Conservation (phyloP, 2,329 filamentous ascomycete genomes). For the Aspergillus versicolor region DNA sequence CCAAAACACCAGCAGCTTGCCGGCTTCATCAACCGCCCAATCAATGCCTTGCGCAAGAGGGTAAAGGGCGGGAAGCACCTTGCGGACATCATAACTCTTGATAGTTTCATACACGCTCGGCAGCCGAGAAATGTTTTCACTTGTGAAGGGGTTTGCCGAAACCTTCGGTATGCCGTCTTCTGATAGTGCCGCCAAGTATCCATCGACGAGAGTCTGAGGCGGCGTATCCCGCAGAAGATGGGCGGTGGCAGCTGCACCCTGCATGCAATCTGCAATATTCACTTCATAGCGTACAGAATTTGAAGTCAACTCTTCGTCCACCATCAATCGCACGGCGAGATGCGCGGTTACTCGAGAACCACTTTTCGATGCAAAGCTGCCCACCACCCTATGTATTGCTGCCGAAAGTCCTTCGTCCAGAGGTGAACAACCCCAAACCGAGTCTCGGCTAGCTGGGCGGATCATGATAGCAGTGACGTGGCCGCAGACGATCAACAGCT, state of each 20-base stretch:
- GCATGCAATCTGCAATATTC: constrained; percentile 33
- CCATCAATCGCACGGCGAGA: constrained; percentile 69
- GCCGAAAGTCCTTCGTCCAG: constrained; percentile 53
- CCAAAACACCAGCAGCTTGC: constrained; percentile 49
- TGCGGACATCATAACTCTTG: constrained; percentile 8
- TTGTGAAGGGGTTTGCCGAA: neutral
- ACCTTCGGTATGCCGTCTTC: constrained; percentile 10
- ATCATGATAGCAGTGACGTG: constrained; percentile 65
- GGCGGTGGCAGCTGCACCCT: constrained; percentile 27
- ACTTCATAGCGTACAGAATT: constrained; percentile 34
- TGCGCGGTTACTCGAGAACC: constrained; percentile 64
- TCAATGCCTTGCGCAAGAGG: constrained; percentile 22
- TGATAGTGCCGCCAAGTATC: constrained; percentile 28
- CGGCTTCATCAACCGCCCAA: constrained; percentile 20
- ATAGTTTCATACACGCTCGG: constrained; percentile 10
- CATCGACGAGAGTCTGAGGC: constrained; percentile 21
- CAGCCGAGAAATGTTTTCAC: neutral
- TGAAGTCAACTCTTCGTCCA: constrained; percentile 46
- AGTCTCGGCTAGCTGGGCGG: constrained; percentile 61
- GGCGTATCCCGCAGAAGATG: constrained; percentile 32
- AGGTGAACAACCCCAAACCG: constrained; percentile 65
- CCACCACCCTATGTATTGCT: constrained; percentile 66
- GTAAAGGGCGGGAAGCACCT: constrained; percentile 15
- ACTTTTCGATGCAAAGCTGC: constrained; percentile 53
- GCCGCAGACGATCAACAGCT: constrained; percentile 66